These are phyloP conservation scores for Soucietia sequanensis DNA, from an alignment of 805 yeast species.

Conservation along the genomic window DNA sequence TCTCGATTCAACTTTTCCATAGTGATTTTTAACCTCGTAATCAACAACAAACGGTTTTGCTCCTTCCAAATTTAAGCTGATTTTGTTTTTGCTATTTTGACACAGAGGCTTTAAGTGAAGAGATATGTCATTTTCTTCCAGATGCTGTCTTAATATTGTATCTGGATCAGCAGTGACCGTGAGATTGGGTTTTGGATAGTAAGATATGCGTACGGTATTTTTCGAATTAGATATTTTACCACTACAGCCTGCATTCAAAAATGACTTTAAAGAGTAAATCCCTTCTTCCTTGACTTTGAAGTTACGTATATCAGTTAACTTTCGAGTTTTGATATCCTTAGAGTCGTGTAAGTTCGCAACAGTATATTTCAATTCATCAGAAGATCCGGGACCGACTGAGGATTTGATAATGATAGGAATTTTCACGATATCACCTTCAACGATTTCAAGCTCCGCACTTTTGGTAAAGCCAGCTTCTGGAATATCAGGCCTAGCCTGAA, in stretches of 20 bases:
- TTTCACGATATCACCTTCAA: conserved; percentile 58
- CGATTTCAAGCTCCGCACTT: conserved; percentile 34
- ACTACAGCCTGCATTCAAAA: conserved; percentile 43
- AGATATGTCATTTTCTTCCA: conserved; percentile 16
- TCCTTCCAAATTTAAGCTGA: conserved; percentile 49
- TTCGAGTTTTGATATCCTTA: conserved; percentile 7
- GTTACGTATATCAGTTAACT: conserved; percentile 2
- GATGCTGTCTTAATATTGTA: conserved; percentile 19
- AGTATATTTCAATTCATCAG: conserved; percentile 32
- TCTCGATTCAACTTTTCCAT: conserved; percentile 43
- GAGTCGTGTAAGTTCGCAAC: conserved; percentile 15
- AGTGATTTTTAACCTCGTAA: conserved; percentile 61
- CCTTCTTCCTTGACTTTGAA: conserved; percentile 42
- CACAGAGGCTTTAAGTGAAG: conserved; percentile 30
- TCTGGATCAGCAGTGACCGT: conserved; percentile 11
- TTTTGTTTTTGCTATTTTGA: conserved; percentile 24
- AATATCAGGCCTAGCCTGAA: conserved; percentile 68
- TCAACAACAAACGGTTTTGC: conserved; percentile 66
- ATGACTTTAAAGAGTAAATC: conserved; percentile 36
- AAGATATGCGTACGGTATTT: conserved; percentile 18
- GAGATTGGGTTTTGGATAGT: conserved; percentile 24
- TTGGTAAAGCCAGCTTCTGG: conserved; percentile 48
- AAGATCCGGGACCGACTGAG: conserved; percentile 23
- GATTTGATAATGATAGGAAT: conserved; percentile 53
- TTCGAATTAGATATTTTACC: conserved; percentile 32